Evolutionary conservation across 2,329 filamentous ascomycete species (phyloP).

Genomic region (Fusarium sp.): DNA sequence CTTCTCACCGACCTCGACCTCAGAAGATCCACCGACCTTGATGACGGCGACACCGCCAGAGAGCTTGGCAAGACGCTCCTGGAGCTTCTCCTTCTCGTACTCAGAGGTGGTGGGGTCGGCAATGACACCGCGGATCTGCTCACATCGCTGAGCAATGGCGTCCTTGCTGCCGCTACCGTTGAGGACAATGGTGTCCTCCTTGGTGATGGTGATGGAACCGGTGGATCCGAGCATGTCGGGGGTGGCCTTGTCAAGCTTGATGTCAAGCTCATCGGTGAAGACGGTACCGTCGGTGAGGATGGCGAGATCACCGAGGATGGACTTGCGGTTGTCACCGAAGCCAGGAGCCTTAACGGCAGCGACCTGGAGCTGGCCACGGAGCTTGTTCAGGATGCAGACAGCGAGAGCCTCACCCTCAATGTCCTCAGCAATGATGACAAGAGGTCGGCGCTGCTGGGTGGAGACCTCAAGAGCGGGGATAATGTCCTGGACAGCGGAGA

Average conservation of each 20-base stretch:
- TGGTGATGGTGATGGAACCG: conserved; percentile 99
- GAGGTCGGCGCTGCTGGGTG: conserved; percentile 91
- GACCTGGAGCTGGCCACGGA: conserved; percentile 98
- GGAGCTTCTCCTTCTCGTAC: conserved; percentile 99
- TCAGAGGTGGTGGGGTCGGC: conserved; percentile 93
- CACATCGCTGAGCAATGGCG: conserved; percentile 90
- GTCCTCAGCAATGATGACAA: conserved; percentile 99
- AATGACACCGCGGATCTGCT: conserved; percentile 99
- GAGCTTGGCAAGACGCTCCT: conserved; percentile 99
- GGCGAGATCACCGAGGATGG: conserved; percentile 95
- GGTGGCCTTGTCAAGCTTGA: conserved; percentile 99
- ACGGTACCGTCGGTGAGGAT: conserved; percentile 97
- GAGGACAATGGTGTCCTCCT: conserved; percentile 99
- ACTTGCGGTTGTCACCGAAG: conserved; percentile 99
- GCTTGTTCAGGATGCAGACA: conserved; percentile 99
- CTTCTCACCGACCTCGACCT: conserved; percentile 99
- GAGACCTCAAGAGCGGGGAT: conserved; percentile 98
- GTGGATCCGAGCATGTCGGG: conserved; percentile 96
- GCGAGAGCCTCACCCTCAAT: conserved; percentile 98
- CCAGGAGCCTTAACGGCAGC: conserved; percentile 98
- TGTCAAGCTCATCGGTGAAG: conserved; percentile 97
- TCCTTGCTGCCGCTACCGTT: conserved; percentile 98
- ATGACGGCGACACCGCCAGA: conserved; percentile 99
- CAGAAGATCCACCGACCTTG: conserved; percentile 96
- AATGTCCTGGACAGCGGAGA: conserved; percentile 98